Conservation (phyloP, 768 basidiomycete genomes). For the Roridomyces roridus region DNA sequence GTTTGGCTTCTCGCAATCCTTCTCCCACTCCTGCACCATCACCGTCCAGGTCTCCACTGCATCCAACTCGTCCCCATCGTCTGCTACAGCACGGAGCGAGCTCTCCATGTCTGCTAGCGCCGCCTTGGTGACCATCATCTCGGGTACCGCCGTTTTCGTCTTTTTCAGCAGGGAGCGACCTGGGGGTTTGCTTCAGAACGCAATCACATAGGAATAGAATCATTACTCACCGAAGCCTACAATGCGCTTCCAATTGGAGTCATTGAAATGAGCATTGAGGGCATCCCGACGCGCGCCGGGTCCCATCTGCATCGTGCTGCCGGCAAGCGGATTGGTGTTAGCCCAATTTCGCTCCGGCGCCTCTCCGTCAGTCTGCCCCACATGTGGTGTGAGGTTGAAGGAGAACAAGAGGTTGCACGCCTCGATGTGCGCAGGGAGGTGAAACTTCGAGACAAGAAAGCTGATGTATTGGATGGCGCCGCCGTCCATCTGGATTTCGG, state of each 20-base stretch:
- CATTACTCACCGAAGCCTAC: not conserved
- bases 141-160: not conserved
- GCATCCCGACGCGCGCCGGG: constrained; percentile 8
- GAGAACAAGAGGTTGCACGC: constrained; percentile 23
- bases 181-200: no score
- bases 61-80: no score
- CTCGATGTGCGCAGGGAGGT: constrained; percentile 28
- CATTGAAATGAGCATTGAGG: not conserved
- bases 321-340: constrained; percentile 33
- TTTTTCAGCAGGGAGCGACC: not conserved
- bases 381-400: constrained; percentile 31
- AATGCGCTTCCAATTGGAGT: not conserved
- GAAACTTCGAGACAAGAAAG: constrained; percentile 33
- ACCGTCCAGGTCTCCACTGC: constrained; percentile 2
- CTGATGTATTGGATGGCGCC: not conserved
- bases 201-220: no score
- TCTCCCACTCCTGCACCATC: constrained; percentile 11
- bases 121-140: not conserved
- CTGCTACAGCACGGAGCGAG: not conserved
- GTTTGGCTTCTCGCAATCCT: constrained; percentile 6
- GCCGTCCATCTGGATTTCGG: constrained; percentile 1
- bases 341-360: constrained; percentile 35
- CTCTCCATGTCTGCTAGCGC: not conserved
- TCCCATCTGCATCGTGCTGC: constrained; percentile 45
- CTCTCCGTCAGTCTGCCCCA: constrained; percentile 44